Evolutionary conservation across 108 stramenopile species (phyloP).

Genomic region (Pseudonitzschia multistriata): DNA sequence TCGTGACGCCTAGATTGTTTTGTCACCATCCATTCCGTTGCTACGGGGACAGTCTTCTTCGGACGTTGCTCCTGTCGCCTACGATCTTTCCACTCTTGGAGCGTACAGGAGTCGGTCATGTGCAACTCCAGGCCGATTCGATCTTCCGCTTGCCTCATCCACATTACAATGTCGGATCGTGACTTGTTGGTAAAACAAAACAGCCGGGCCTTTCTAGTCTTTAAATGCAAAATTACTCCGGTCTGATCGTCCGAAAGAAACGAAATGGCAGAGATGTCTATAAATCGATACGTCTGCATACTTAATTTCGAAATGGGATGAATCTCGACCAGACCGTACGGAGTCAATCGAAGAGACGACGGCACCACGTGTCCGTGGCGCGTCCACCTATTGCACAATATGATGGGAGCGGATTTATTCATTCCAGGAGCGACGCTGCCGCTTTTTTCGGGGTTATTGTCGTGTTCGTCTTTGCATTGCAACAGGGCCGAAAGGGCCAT

Average conservation of each 20-base stretch:
- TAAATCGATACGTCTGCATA: constrained; percentile 49
- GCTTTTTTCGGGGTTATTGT: neutral
- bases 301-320: constrained; percentile 18
- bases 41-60: constrained; percentile 27
- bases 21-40: constrained; percentile 43
- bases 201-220: constrained; percentile 28
- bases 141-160: constrained; percentile 33
- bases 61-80: constrained; percentile 25
- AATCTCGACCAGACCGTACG: constrained; percentile 53
- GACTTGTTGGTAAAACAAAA: constrained; percentile 39
- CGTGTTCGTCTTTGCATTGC: constrained; percentile 31
- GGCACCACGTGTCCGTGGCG: constrained; percentile 42
- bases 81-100: constrained; percentile 35
- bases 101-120: constrained; percentile 35
- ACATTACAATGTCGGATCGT: constrained; percentile 37
- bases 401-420: constrained; percentile 1
- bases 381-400: constrained; percentile 40
- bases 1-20: constrained; percentile 51
- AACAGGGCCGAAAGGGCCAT: constrained; percentile 42
- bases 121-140: constrained; percentile 37
- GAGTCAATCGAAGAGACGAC: constrained; percentile 34
- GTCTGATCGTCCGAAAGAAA: constrained; percentile 44
- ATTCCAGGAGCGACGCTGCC: neutral
- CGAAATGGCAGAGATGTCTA: constrained; percentile 39
- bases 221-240: constrained; percentile 44